Conservation (phyloP, 2,329 filamentous ascomycete species). For the Lecanicillium sp. region DNA sequence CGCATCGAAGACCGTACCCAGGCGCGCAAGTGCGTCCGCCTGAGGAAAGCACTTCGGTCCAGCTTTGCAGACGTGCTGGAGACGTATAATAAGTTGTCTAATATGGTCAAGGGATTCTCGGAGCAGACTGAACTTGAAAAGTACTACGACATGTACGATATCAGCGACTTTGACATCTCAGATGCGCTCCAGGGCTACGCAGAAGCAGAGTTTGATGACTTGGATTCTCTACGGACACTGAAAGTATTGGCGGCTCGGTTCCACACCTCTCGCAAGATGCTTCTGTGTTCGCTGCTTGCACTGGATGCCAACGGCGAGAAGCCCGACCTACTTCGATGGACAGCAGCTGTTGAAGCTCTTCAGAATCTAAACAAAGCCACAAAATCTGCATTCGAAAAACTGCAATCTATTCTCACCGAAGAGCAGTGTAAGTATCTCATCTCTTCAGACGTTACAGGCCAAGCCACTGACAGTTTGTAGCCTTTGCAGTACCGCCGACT, state of each 20-base stretch:
- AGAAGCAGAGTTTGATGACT: slow-evolving; percentile 65
- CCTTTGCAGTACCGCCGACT: slow-evolving; percentile 45
- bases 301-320: slow-evolving; percentile 75
- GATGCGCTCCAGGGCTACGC: slow-evolving; percentile 60
- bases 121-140: slow-evolving; percentile 79
- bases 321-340: slow-evolving; percentile 72
- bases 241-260: slow-evolving; percentile 77
- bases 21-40: slow-evolving; percentile 66
- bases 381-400: slow-evolving; percentile 51
- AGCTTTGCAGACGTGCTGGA: slow-evolving; percentile 64
- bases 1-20: slow-evolving; percentile 80
- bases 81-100: slow-evolving; percentile 63
- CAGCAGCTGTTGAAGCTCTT: slow-evolving; percentile 68
- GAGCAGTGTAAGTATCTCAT: slow-evolving; percentile 59
- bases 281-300: slow-evolving; percentile 82
- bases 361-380: slow-evolving; percentile 56
- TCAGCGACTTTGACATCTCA: slow-evolving; percentile 63
- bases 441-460: slow-evolving; percentile 9
- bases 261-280: slow-evolving; percentile 72
- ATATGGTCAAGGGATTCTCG: slow-evolving; percentile 62
- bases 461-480: slow-evolving; percentile 21
- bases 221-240: slow-evolving; percentile 69
- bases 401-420: slow-evolving; percentile 65
- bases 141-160: slow-evolving; percentile 85
- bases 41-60: slow-evolving; percentile 68